These are phyloP conservation scores for Platanthera zijinensis DNA, from an alignment of 106 monocot species.

Conservation along the genomic window DNA sequence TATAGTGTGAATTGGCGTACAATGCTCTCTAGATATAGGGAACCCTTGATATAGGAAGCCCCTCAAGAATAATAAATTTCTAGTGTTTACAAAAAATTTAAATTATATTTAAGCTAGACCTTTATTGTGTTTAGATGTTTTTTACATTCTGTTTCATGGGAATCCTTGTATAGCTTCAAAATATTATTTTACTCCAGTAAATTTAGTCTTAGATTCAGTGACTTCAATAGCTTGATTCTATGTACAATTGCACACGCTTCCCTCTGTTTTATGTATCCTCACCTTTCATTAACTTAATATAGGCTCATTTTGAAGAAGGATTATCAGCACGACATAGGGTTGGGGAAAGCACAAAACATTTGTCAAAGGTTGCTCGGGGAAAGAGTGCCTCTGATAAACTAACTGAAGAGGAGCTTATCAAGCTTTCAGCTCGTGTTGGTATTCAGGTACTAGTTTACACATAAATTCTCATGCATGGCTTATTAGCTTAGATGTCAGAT, in stretches of 20 bases:
- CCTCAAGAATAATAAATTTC: too few relatives aligned
- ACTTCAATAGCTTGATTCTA: not conserved
- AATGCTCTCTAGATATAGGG: too few relatives aligned
- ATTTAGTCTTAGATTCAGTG: not conserved
- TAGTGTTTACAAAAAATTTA: not conserved
- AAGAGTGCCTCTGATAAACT: slow-evolving; percentile 74
- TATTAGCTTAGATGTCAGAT: not conserved
- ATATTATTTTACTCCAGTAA: too few relatives aligned
- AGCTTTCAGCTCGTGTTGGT: slow-evolving; percentile 52
- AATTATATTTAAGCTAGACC: not conserved
- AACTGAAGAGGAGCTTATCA: slow-evolving; percentile 70
- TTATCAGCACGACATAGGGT: slow-evolving; percentile 47
- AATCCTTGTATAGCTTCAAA: too few relatives aligned
- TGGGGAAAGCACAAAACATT: slow-evolving; percentile 46
- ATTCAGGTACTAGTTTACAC: slow-evolving; percentile 40
- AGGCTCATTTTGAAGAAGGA: slow-evolving; percentile 93
- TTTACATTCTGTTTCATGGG: not conserved
- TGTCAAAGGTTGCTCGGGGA: slow-evolving; percentile 54
- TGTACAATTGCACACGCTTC: not conserved
- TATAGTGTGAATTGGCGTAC: too few relatives aligned
- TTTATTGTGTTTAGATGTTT: not conserved
- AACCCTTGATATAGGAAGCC: too few relatives aligned
- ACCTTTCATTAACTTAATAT: slow-evolving; percentile 8
- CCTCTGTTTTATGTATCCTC: not conserved
- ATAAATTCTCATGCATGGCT: not conserved